A percentile compares a stretch with the other conserved stretches of the same genome.
phyloP scores from a whole-genome alignment of 768 basidiomycete species.

The Tulasnella sp. region DNA sequence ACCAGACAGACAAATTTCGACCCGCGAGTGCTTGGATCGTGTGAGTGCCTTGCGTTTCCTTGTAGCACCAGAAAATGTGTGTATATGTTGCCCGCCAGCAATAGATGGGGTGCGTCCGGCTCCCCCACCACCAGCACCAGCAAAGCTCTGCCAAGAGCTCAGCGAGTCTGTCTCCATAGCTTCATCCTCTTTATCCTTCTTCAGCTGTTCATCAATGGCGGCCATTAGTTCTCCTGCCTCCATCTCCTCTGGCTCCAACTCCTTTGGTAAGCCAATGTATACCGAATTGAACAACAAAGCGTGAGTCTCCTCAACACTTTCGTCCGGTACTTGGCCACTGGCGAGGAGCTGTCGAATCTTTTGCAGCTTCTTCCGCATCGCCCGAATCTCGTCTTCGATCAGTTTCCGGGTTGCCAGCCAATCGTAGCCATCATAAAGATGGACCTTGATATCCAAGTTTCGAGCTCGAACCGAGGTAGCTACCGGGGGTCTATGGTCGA shows the following conservation, averaged over 20 bases:
- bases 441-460: conserved; percentile 49
- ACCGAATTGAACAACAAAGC: conserved; percentile 85
- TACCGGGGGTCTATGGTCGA: conserved; percentile 21
- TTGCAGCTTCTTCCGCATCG: conserved; percentile 71
- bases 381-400: conserved; percentile 79
- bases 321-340: conserved; percentile 74
- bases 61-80: conserved; percentile 8
- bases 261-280: conserved; percentile 78
- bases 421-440: conserved; percentile 89
- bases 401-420: conserved; percentile 75
- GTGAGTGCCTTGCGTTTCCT: conserved; percentile 30
- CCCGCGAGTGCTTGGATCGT: conserved; percentile 62
- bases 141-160: conserved; percentile 86
- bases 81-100: conserved; percentile 16
- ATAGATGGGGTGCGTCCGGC: conserved; percentile 31
- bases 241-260: conserved; percentile 59
- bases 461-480: conserved; percentile 31
- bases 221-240: conserved; percentile 51
- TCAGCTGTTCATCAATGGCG: conserved; percentile 85
- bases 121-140: conserved; percentile 32
- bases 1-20: conserved; percentile 67
- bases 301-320: conserved; percentile 54
- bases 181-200: no score
- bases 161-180: conserved; percentile 53
- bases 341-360: conserved; percentile 89